Evolutionary conservation across 2,329 filamentous ascomycete genomes (phyloP).

Genomic region (Akanthomyces muscarius): DNA sequence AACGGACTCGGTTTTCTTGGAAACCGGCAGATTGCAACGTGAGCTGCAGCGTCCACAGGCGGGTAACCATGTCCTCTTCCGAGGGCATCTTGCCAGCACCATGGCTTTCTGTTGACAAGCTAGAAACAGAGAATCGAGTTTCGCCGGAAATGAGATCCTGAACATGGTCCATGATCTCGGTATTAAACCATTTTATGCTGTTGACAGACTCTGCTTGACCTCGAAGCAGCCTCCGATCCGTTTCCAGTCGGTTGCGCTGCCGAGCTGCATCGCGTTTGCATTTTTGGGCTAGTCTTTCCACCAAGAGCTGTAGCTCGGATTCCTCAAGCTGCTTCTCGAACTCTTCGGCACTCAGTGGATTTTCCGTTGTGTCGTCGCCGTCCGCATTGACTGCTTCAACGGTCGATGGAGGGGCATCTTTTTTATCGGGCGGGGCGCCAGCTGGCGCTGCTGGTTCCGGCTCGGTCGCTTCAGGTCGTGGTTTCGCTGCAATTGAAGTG

Average conservation of each 20-base stretch:
- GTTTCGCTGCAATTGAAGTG: constrained; percentile 83
- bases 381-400: constrained; percentile 19
- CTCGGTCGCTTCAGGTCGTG: constrained; percentile 57
- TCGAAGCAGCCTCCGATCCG: constrained; percentile 77
- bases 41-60: constrained; percentile 80
- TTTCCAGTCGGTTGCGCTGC: constrained; percentile 74
- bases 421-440: constrained; percentile 6
- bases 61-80: constrained; percentile 75
- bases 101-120: constrained; percentile 42
- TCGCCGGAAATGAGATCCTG: constrained; percentile 69
- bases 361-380: constrained; percentile 26
- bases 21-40: constrained; percentile 68
- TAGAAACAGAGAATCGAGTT: constrained; percentile 52
- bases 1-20: constrained; percentile 55
- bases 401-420: constrained; percentile 30
- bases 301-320: constrained; percentile 80
- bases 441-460: constrained; percentile 23
- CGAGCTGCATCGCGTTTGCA: constrained; percentile 74
- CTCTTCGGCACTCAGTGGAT: constrained; percentile 74
- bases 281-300: constrained; percentile 79
- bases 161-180: constrained; percentile 73
- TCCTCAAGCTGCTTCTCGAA: constrained; percentile 86
- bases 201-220: constrained; percentile 71
- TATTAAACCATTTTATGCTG: constrained; percentile 73
- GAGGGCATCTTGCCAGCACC: constrained; percentile 50